Evolutionary conservation across 192 early-diverging fungal genomes (phyloP).

Genomic region (Umbelopsis ramanniana): DNA sequence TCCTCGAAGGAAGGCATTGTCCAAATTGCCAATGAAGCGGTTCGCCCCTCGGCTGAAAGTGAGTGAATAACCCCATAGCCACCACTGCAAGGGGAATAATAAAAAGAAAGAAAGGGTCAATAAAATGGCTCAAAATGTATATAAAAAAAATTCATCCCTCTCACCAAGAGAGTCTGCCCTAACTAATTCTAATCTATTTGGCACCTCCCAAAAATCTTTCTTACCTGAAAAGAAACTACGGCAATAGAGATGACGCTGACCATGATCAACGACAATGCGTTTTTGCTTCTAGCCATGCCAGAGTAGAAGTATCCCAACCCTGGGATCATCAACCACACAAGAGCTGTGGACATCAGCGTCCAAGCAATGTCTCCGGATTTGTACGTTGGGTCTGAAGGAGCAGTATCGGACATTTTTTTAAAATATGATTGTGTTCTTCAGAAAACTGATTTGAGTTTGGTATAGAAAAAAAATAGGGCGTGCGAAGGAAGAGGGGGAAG

Average conservation of each 20-base stretch:
- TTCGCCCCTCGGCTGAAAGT: conserved; percentile 77
- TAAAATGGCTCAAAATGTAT: not conserved
- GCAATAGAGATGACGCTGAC: conserved; percentile 64
- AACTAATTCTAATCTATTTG: conserved; percentile 27
- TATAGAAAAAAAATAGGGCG: conserved; percentile 29
- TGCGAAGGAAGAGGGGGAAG: conserved; percentile 19
- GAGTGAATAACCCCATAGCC: conserved; percentile 88
- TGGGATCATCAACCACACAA: conserved; percentile 70
- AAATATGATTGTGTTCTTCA: not conserved
- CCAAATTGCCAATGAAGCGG: conserved; percentile 82
- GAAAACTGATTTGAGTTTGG: not conserved
- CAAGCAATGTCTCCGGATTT: conserved; percentile 62
- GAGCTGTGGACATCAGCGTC: conserved; percentile 61
- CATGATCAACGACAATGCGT: conserved; percentile 68
- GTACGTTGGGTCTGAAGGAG: conserved; percentile 16
- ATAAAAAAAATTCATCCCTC: not conserved
- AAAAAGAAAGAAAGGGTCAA: not conserved
- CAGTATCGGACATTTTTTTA: conserved; percentile 13
- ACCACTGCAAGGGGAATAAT: conserved; percentile 63
- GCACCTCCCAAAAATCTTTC: conserved; percentile 20
- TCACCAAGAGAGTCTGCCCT: not conserved
- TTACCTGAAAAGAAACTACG: conserved; percentile 58
- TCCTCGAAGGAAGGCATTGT: conserved; percentile 70
- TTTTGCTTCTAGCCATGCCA: conserved; percentile 68
- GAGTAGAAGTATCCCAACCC: conserved; percentile 70